phyloP scores from a whole-genome alignment of 1,284 basidiomycete species.

The Tetrapyrgos nigripes region DNA sequence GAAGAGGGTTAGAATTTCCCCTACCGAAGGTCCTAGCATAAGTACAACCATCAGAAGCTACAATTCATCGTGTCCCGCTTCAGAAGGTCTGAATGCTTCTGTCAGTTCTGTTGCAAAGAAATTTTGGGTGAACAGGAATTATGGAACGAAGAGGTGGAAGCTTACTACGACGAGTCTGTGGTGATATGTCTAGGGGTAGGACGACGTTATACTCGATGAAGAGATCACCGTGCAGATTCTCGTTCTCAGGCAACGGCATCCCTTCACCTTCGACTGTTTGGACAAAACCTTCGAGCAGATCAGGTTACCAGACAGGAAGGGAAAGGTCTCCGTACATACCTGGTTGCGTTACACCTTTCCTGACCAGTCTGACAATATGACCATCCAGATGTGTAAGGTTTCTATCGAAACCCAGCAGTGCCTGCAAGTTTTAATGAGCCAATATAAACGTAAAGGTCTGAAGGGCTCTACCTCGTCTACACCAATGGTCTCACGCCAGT shows the following conservation, averaged over 20 bases:
- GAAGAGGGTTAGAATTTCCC: too few species aligned
- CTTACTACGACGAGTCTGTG: constrained; percentile 75
- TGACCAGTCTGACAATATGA: constrained; percentile 73
- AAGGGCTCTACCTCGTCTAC: constrained; percentile 78
- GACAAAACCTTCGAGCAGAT: constrained; percentile 67
- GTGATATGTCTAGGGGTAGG: constrained; percentile 74
- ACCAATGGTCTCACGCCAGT: constrained; percentile 90
- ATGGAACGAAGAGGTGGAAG: constrained; percentile 1
- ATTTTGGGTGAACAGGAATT: constrained; percentile 5
- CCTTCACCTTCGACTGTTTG: constrained; percentile 88
- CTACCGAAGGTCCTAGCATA: too few species aligned
- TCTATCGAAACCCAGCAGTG: constrained; percentile 81
- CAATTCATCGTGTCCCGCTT: constrained; percentile 58
- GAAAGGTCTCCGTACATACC: constrained; percentile 47
- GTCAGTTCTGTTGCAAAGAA: constrained; percentile 49
- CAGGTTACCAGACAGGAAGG: constrained; percentile 3
- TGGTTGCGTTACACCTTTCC: constrained; percentile 89
- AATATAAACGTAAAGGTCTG: neutral
- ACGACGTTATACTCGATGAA: constrained; percentile 93
- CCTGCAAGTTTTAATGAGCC: constrained; percentile 48
- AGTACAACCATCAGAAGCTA: constrained; percentile 32
- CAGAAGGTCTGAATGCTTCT: constrained; percentile 58
- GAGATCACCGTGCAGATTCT: constrained; percentile 76
- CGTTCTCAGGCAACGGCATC: constrained; percentile 76
- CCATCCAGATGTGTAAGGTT: constrained; percentile 93